Base-by-base conservation (phyloP, 768 basidiomycete species). In the Leccinum incarnatum region DNA sequence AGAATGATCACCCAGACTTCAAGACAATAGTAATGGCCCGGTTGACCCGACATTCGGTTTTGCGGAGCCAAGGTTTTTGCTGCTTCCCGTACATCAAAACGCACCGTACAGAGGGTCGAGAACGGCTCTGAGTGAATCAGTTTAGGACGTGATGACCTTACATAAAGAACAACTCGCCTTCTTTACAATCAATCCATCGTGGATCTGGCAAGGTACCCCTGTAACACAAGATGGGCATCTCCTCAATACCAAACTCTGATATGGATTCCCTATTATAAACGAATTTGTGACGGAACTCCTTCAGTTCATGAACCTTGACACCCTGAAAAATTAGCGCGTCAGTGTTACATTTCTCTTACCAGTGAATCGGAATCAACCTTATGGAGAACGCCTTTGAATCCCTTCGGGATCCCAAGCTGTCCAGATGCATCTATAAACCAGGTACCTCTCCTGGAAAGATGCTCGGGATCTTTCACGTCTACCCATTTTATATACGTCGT, bases 401-500 rank as follows among this genome's bases (percentile, higher is more conserved):
- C 48, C 0, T 46, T 36, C 1, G 65, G 65, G 15, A 65, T 36
- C 14, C 37, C 1, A 25, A 50, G 54, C 8, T 19, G 9, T 12
- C 65, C 65, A 9, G 36, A 2, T 19, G 23, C 42, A n/a, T 21
- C 27, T 2, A 4, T 25, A n/a, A 8, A 9, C 65, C 65, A 67
- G 3, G 29, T 45, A 8, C 40, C 23, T 27, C 14, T 54, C 37
- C 65, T 61, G 10, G 54, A 54, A 19, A 50, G 4, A 40, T 66
- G 66, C 1, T 62, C 62, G 0, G 42, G 53, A n/a, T 67, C 23
- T 3, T 55, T 10, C 25, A 12, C n/a, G 3, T 67, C 34, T 3
- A 53, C 59, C 1, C 6, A 7, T 34, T 4, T 9, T 1, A 29
- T 0, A 25, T 32, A 92, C 79, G 53, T 83, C 80, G 78, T 91